Evolutionary conservation across 805 yeast genomes (phyloP), one percentile per base, ranked within the genome.

Genomic region (Metschnikowia corniflorae): DNA sequence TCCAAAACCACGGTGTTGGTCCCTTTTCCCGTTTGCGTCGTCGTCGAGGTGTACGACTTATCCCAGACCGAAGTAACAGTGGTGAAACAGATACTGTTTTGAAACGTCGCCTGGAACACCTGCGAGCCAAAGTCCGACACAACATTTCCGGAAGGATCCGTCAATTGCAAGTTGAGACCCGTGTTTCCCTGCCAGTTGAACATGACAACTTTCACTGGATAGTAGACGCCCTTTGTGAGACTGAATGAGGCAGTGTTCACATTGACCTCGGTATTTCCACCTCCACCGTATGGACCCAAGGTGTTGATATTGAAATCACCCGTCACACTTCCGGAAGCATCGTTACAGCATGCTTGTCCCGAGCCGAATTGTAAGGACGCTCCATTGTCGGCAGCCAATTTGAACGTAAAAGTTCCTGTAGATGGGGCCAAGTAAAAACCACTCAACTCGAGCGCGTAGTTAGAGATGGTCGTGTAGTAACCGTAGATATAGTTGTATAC

Each of bases 291-390:
- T 3, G 47, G 47, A 4, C 47, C 47, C 16, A 43, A 31, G 5
- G 43, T 40, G 23, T 32, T 19, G 26, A 40, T 40, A 17, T 33
- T 33, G 28, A 46, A 41, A 25, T 37, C 33, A 4, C 46, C 43
- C 12, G 43, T 35, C 12, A 45, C 47, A 31, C 40, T 33, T 7
- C 45, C 42, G 7, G 43, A 34, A 4, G 49, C 47, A 24, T 44
- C 49, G 28, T 40, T 31, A 29, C 51, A 47, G 33, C 51, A 47
- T 2, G 40, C 20, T 16, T 29, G 38, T 10, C 44, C 47, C 2
- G 45, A 23, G n/a, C 51, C 47, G 23, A 47, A 37, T 16, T 43
- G 46, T 40, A 47, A 33, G 5, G 49, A 36, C 1, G 49, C 51
- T 22, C 51, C 51, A 24, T 47, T 43, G 30, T 47, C 51, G 12